These are phyloP conservation scores for Groenewaldozyma tartarivorans DNA, from an alignment of 805 yeast genomes.

Conservation along the genomic window DNA sequence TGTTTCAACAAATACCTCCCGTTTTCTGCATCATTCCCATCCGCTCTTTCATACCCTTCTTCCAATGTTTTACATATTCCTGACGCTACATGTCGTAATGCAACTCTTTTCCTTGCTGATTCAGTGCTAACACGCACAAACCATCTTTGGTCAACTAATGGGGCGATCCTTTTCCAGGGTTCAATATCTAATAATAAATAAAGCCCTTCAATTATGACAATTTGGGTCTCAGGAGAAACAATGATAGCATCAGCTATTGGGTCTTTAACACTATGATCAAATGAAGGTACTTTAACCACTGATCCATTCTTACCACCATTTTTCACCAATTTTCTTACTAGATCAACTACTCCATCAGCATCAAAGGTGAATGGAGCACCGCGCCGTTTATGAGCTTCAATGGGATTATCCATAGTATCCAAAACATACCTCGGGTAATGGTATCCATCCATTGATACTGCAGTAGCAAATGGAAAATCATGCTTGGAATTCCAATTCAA, in stretches of 20 bases:
- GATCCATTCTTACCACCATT: constrained; percentile 5
- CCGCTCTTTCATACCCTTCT: constrained; percentile 30
- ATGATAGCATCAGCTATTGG: constrained; percentile 49
- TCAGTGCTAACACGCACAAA: constrained; percentile 39
- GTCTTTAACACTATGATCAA: constrained; percentile 60
- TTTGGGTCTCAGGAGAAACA: constrained; percentile 38
- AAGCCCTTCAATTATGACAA: constrained; percentile 67
- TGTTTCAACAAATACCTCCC: constrained; percentile 34
- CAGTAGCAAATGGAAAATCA: constrained; percentile 11
- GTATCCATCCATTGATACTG: constrained; percentile 71
- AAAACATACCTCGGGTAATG: constrained; percentile 48
- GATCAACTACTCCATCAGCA: constrained; percentile 35
- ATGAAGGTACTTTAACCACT: constrained; percentile 43
- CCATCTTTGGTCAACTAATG: constrained; percentile 32
- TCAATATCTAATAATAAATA: constrained; percentile 52
- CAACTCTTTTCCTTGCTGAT: constrained; percentile 47
- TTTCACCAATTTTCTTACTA: constrained; percentile 25
- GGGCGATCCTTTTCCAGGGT: constrained; percentile 47
- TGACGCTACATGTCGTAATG: constrained; percentile 46
- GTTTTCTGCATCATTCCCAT: constrained; percentile 51
- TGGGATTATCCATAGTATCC: constrained; percentile 43
- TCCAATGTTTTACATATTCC: constrained; percentile 28
- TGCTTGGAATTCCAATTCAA: background rate
- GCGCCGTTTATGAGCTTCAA: constrained; percentile 50
- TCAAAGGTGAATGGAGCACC: constrained; percentile 89